Conservation (phyloP, 2,329 filamentous ascomycete species). For the Seiridium cupressi region DNA sequence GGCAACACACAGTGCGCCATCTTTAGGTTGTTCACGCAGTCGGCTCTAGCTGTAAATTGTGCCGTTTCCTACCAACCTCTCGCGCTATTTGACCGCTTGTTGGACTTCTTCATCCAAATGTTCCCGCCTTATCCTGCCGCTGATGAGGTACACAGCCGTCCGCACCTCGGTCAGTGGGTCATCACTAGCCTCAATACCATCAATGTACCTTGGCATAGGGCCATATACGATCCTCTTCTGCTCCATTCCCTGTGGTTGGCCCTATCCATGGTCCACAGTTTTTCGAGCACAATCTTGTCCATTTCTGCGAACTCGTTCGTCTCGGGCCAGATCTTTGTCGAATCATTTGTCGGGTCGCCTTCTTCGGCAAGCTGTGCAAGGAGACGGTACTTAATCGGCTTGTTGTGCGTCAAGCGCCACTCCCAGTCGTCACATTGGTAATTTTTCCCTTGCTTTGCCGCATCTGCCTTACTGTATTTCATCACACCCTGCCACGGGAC, state of each 20-base stretch:
- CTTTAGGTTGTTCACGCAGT: too few relatives aligned
- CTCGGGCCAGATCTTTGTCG: background rate
- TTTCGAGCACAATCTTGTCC: background rate
- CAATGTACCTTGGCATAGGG: background rate
- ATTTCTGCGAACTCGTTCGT: background rate
- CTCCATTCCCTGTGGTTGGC: background rate
- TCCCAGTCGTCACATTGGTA: background rate
- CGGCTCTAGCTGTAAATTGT: too few relatives aligned
- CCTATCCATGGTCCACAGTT: background rate
- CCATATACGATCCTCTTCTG: background rate
- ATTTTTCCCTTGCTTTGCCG: background rate
- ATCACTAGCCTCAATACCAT: background rate
- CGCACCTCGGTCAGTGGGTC: conserved; percentile 10
- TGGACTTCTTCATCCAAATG: background rate
- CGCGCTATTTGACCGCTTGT: background rate
- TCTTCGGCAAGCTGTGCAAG: background rate
- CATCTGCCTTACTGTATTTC: background rate
- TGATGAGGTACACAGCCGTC: conserved; percentile 13
- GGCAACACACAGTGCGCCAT: too few relatives aligned
- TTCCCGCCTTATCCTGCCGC: background rate
- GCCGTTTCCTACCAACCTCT: background rate
- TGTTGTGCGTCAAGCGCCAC: background rate
- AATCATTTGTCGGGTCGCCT: background rate
- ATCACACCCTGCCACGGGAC: background rate
- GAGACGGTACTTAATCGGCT: background rate